These are phyloP conservation scores for Ananas comosus DNA, from an alignment of 176 grass and related monocot genomes.

Conservation along the genomic window DNA sequence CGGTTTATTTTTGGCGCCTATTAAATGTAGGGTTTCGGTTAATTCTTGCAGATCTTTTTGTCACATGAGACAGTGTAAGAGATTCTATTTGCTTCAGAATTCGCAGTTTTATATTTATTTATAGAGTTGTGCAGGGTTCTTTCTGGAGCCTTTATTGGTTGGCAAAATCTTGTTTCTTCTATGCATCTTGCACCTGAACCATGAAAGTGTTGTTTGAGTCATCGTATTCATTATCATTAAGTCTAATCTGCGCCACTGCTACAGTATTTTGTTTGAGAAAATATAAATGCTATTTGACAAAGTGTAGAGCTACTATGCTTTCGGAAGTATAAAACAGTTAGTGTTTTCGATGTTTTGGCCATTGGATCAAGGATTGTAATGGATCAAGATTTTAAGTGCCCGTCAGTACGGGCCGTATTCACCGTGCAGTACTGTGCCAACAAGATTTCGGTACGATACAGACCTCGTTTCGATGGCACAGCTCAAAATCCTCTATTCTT, in stretches of 20 bases:
- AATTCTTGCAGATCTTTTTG: conserved; percentile 7
- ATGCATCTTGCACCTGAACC: not conserved
- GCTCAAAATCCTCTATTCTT: too few relatives aligned
- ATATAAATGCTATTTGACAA: not conserved
- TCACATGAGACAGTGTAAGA: conserved; percentile 30
- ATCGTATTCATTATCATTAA: not conserved
- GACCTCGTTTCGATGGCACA: too few relatives aligned
- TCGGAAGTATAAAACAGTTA: too few relatives aligned
- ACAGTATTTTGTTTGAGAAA: not conserved
- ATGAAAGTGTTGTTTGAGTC: not conserved
- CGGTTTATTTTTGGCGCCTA: conserved; percentile 30
- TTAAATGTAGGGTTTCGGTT: conserved; percentile 29
- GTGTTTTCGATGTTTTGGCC: too few relatives aligned
- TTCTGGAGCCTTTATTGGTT: not conserved
- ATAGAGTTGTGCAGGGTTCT: not conserved
- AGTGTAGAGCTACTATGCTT: too few relatives aligned
- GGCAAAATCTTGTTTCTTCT: not conserved
- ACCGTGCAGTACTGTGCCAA: too few relatives aligned
- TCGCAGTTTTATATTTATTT: not conserved
- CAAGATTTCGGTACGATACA: too few relatives aligned
- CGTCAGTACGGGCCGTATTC: too few relatives aligned
- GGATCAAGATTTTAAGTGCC: too few relatives aligned
- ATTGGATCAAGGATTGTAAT: too few relatives aligned
- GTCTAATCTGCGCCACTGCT: not conserved
- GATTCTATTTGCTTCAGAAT: conserved; percentile 1